Percentiles rank a stretch among this genome's conserved stretches.
phyloP scores from a whole-genome alignment of 768 basidiomycete genomes.

The Phanerodontia chrysosporium region DNA sequence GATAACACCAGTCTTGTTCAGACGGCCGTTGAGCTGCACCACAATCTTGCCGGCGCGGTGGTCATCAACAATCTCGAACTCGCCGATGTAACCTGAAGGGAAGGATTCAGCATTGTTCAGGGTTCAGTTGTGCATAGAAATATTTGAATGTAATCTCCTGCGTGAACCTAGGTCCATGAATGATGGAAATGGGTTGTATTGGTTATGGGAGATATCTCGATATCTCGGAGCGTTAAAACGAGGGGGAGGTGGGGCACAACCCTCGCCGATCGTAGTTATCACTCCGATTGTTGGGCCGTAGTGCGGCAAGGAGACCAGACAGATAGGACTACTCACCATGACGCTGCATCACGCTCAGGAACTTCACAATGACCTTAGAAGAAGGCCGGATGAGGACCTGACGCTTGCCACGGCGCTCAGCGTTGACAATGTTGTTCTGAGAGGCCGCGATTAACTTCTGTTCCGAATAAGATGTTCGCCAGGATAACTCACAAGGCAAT shows the following conservation, averaged over 20 bases:
- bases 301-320: conserved; percentile 1
- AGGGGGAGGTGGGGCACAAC: conserved; percentile 54
- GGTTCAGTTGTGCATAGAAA: neutral
- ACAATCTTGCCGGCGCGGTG: conserved; percentile 98
- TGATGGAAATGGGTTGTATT: conserved; percentile 48
- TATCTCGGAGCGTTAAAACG: conserved; percentile 87
- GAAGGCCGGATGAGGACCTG: conserved; percentile 97
- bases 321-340: conserved; percentile 58
- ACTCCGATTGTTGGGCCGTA: conserved; percentile 46
- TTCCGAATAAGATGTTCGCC: conserved; percentile 2
- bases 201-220: conserved; percentile 49
- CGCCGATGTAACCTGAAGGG: conserved; percentile 86
- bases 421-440: conserved; percentile 98
- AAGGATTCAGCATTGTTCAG: conserved; percentile 5
- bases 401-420: conserved; percentile 98
- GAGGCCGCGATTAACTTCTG: neutral
- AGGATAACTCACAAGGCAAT: conserved; percentile 51
- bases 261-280: conserved; percentile 83
- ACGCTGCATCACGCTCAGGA: conserved; percentile 97
- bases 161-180: conserved; percentile 49
- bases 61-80: conserved; percentile 98
- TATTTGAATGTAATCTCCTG: conserved; percentile 45
- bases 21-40: conserved; percentile 94
- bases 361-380: conserved; percentile 97
- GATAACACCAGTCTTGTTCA: conserved; percentile 99